A percentile compares a stretch with the other conserved stretches of the same genome.
Conservation (phyloP, 306 rosid genomes). For the Gynostemma pentaphyllum region DNA sequence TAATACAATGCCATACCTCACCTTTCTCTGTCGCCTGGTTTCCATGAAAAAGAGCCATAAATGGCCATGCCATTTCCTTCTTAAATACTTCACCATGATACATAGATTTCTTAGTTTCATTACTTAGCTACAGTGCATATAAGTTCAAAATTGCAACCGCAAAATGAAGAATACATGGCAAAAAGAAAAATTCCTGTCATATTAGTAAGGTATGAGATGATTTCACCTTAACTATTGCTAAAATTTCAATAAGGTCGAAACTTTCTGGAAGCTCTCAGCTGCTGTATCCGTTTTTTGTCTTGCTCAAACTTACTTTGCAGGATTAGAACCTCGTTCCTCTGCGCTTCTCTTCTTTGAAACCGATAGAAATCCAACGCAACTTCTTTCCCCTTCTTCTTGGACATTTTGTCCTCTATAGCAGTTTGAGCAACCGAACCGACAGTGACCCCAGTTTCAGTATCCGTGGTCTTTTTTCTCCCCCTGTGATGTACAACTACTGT, state of each 20-base stretch:
- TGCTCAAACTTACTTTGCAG: slow-evolving; percentile 78
- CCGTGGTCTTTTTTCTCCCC: slow-evolving; percentile 88
- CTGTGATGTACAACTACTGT: slow-evolving; percentile 73
- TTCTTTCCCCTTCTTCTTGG: slow-evolving; percentile 53
- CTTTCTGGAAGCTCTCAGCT: slow-evolving; percentile 74
- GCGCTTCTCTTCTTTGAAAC: slow-evolving; percentile 77
- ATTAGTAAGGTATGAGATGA: not conserved
- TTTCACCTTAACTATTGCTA: not conserved
- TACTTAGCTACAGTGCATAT: too few species aligned
- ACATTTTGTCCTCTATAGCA: slow-evolving; percentile 44
- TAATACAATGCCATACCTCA: too few species aligned
- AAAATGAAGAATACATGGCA: too few species aligned
- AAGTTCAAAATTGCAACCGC: too few species aligned
- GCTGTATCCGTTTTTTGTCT: slow-evolving; percentile 74
- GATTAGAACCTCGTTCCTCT: slow-evolving; percentile 66
- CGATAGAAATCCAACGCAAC: slow-evolving; percentile 72
- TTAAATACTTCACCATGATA: too few species aligned
- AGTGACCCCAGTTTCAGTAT: slow-evolving; percentile 60
- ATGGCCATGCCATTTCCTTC: too few species aligned
- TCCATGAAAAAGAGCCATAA: too few species aligned
- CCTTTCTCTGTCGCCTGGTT: too few species aligned
- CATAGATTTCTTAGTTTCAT: too few species aligned
- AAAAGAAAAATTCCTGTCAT: not conserved
- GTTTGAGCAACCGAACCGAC: slow-evolving; percentile 79
- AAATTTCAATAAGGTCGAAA: slow-evolving; percentile 61